Base-by-base conservation (phyloP, 768 basidiomycete genomes). In the Trametes cingulata region DNA sequence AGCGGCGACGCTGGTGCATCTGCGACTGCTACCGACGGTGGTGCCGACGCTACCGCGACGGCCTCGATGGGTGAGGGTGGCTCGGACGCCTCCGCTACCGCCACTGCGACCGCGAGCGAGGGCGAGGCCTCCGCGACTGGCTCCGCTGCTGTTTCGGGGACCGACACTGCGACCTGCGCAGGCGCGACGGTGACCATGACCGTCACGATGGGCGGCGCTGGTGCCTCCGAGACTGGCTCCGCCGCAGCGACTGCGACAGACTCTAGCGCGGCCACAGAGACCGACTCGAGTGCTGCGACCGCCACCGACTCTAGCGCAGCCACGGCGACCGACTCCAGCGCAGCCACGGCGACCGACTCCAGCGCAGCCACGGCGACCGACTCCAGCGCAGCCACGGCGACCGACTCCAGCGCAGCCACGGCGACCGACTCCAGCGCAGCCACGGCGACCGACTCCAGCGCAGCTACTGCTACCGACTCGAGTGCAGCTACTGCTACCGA, bases 31-130 rank as follows among this genome's bases (percentile, higher is more conserved):
- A 35, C 56, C 12, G 58, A 27, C 17, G 13, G 22, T 9, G 45
- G 33, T 37, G 45, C 49, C 29, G 63, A 52, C 9, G 35, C 56
- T 1, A 43, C 57, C 12, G 47, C 42, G 15, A 52, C 58, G 19
- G 50, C 49, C 24, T 46, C 40, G n/a, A 19, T 8, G 29, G 45
- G 29, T 27, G 53, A 54, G 12, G 15, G 41, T 19, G 33, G 53
- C 42, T 29, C 17, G 4, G 40, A 37, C n/a, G 10, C 41, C 20
- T 20, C 56, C 22, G 57, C 40, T 15, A 41, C 49, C n/a, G 49
- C 29, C 10, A 40, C 42, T 9, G 51, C 48, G 25, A 51, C 48
- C 5, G 48, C 39, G 14, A 52, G 39, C 9, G 51, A 47, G 19
- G 14, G 56, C 47, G 40, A 8, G 15, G 48, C 48, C 13, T 12